phyloP scores from a whole-genome alignment of 176 grass and related monocot species.

The Tillandsia leiboldiana region DNA sequence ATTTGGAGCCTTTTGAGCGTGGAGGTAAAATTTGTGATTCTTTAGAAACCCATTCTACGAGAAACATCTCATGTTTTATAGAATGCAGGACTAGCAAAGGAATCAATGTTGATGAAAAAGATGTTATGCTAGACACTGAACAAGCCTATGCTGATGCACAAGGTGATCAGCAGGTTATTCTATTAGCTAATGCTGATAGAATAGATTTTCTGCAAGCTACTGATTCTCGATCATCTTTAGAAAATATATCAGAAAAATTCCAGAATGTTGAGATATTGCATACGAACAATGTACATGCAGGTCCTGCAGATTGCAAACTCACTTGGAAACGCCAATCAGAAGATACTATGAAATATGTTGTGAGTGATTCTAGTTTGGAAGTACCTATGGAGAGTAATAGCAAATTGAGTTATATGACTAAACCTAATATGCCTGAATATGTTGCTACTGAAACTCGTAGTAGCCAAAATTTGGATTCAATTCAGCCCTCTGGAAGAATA shows the following conservation, averaged over 20 bases:
- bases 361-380: not conserved
- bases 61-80: slow-evolving; percentile 4
- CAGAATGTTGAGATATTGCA: slow-evolving; percentile 6
- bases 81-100: slow-evolving; percentile 10
- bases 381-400: not conserved
- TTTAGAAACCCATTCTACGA: slow-evolving; percentile 9
- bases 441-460: slow-evolving; percentile 16
- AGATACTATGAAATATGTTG: not conserved
- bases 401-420: slow-evolving; percentile 1
- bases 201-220: not conserved
- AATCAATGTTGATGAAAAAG: slow-evolving; percentile 24
- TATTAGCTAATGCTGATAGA: slow-evolving; percentile 23
- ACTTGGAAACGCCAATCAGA: not conserved
- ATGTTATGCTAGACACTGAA: slow-evolving; percentile 23
- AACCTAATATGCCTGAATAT: slow-evolving; percentile 21
- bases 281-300: slow-evolving; percentile 23
- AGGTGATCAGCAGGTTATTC: slow-evolving; percentile 19
- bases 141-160: slow-evolving; percentile 19
- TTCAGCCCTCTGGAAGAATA: not conserved
- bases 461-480: slow-evolving; percentile 19
- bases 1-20: slow-evolving; percentile 13
- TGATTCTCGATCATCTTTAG: slow-evolving; percentile 16
- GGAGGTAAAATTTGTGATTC: slow-evolving; percentile 4
- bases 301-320: slow-evolving; percentile 1
- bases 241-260: slow-evolving; percentile 26